Percentiles rank a stretch among this genome's conserved stretches.
These are phyloP conservation scores for Curvularia verruculosa DNA, from an alignment of 2,329 filamentous ascomycete species.

Conservation along the genomic window DNA sequence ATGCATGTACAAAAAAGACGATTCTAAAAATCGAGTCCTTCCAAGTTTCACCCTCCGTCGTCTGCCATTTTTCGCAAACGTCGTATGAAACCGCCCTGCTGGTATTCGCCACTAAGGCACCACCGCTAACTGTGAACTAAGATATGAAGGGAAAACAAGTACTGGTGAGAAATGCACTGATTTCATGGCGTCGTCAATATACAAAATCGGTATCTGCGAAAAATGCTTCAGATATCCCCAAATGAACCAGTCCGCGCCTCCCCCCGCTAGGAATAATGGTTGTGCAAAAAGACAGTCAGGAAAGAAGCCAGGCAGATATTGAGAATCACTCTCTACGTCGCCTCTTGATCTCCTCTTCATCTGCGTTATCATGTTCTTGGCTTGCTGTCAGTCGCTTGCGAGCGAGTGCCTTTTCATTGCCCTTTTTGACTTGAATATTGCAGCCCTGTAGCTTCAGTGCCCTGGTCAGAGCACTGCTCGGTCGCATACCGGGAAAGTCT, in stretches of 20 bases:
- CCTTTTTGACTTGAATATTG: conserved; percentile 85
- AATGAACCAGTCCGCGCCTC: conserved; percentile 34
- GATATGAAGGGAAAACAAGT: conserved; percentile 20
- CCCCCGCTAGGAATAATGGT: conserved; percentile 34
- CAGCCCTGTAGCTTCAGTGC: conserved; percentile 79
- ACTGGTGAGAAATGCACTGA: conserved; percentile 23
- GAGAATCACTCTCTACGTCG: conserved; percentile 43
- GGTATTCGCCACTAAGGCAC: neutral
- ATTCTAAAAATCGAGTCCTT: conserved; percentile 14
- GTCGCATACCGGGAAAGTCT: conserved; percentile 83
- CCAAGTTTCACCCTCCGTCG: neutral
- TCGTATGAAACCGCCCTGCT: conserved; percentile 8
- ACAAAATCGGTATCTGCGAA: conserved; percentile 41
- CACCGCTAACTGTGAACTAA: conserved; percentile 11
- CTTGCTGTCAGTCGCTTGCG: conserved; percentile 49
- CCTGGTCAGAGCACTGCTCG: conserved; percentile 76
- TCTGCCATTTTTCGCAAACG: conserved; percentile 7
- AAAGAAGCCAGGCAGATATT: neutral
- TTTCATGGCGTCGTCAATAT: conserved; percentile 44
- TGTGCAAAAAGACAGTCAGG: conserved; percentile 11
- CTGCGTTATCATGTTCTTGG: conserved; percentile 51
- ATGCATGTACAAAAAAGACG: conserved; percentile 38
- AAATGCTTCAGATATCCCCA: conserved; percentile 42
- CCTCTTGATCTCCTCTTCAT: conserved; percentile 47
- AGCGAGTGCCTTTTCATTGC: conserved; percentile 68